phyloP scores from a whole-genome alignment of 345 rosid genomes.

The Salix caprea region DNA sequence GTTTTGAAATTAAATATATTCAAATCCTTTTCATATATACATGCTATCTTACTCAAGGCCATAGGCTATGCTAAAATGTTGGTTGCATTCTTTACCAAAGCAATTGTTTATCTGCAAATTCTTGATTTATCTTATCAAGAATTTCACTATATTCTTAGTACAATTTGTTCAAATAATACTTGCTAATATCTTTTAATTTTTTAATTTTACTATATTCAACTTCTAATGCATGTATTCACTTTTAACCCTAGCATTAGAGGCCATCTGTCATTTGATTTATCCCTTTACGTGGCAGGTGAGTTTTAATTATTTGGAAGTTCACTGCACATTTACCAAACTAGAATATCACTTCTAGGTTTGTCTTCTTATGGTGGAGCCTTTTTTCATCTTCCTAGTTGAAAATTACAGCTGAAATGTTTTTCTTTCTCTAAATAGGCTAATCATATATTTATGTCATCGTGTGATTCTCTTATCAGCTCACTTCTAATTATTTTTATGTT shows the following conservation, averaged over 20 bases:
- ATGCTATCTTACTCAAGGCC: background rate
- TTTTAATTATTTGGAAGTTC: background rate
- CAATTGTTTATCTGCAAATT: background rate
- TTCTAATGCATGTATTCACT: too few species aligned
- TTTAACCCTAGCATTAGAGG: constrained; percentile 43
- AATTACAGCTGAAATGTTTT: background rate
- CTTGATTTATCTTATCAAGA: background rate
- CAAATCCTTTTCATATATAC: background rate
- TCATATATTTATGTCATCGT: constrained; percentile 1
- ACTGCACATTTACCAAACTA: background rate
- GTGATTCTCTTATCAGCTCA: constrained; percentile 10
- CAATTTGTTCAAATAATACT: too few species aligned
- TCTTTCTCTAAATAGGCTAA: background rate
- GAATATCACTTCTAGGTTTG: background rate
- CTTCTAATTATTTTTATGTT: constrained; percentile 50
- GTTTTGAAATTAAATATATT: background rate
- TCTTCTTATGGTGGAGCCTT: background rate
- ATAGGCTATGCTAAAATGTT: background rate
- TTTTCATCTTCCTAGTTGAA: constrained; percentile 5
- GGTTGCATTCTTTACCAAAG: background rate
- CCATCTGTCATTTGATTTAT: constrained; percentile 93
- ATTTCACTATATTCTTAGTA: too few species aligned
- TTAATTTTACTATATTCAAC: too few species aligned
- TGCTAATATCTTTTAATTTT: background rate
- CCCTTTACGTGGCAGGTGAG: constrained; percentile 99